Evolutionary conservation across 2,329 filamentous ascomycete genomes (phyloP), one percentile per base, ranked within the genome.

Genomic region (Trichophyton simii): DNA sequence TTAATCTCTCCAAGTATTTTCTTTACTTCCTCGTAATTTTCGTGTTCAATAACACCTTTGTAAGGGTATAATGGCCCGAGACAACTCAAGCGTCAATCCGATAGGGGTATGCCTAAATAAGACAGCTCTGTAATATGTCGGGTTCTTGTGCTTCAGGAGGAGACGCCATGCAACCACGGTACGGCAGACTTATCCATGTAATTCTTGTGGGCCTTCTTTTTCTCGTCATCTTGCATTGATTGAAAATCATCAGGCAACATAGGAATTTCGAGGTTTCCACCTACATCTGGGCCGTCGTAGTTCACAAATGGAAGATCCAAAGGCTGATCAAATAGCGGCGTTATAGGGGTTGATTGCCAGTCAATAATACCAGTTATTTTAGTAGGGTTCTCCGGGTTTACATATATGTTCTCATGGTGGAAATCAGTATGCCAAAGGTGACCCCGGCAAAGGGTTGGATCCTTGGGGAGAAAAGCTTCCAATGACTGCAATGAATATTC

Each of bases 341-440:
- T 66, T 58, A 71, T 63, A 28, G 70, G 68, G 20, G 64, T 65
- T 31, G 67, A 70, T 61, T 72, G 68, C 70, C 69, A 72, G 63
- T 71, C 68, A 31, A 73, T 72, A 5, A 73, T 70, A 6, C 67
- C 66, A 4, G 66, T 66, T 22, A 72, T 68, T 60, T 60, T 64
- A 1, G 66, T 64, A 46, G 57, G 52, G 67, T 69, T 7, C 9
- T 67, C n/a, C n/a, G 67, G 68, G 63, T 73, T 69, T 28, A 72
- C 65, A 42, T 71, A 73, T 60, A 73, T 63, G 62, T 71, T 72
- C 20, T 69, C 67, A 63, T 66, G 63, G 52, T 71, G 68, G 31
- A 71, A 60, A 66, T 71, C 67, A 28, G n/a, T 22, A 8, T 59
- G 57, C 68, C 70, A 72, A 59, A 72, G 65, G 59, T 44, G 63